Conservation (phyloP, 805 yeast genomes). For the Kluyveromyces lactis region DNA sequence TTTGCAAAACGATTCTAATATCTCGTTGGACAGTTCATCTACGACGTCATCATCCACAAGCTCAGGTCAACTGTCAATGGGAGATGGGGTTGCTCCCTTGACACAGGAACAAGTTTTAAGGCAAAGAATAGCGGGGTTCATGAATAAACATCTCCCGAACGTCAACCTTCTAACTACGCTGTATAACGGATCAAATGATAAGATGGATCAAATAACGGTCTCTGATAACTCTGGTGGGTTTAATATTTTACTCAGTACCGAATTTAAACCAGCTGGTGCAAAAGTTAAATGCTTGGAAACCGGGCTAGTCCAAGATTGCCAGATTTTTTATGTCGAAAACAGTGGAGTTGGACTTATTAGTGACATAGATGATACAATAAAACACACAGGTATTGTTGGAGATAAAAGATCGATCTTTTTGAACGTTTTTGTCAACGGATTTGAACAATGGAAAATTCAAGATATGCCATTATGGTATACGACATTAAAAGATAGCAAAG, state of each 20-base stretch:
- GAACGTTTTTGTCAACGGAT: conserved; percentile 64
- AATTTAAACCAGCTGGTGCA: conserved; percentile 43
- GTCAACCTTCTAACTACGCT: conserved; percentile 39
- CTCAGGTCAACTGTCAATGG: conserved; percentile 5
- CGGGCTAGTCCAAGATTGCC: background rate
- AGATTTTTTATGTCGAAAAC: conserved; percentile 14
- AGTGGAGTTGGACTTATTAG: conserved; percentile 67
- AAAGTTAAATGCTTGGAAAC: conserved; percentile 7
- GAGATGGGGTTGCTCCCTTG: conserved; percentile 1
- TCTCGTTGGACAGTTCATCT: conserved; percentile 22
- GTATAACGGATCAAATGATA: conserved; percentile 44
- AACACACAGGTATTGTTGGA: conserved; percentile 82
- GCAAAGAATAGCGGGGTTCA: conserved; percentile 60
- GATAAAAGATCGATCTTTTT: conserved; percentile 77
- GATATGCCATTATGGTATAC: conserved; percentile 69
- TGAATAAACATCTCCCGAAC: conserved; percentile 56
- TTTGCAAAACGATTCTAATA: conserved; percentile 10
- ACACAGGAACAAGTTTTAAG: conserved; percentile 35
- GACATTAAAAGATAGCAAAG: conserved; percentile 33
- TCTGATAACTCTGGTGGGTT: conserved; percentile 70
- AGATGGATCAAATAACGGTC: conserved; percentile 24
- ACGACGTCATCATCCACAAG: conserved; percentile 5
- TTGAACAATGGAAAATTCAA: conserved; percentile 60
- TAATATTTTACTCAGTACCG: conserved; percentile 41
- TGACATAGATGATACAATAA: conserved; percentile 92